Evolutionary conservation across 371 early-diverging fungal genomes (phyloP), one percentile per base, ranked within the genome.

Genomic region (Batrachochytrium dendrobatidis): DNA sequence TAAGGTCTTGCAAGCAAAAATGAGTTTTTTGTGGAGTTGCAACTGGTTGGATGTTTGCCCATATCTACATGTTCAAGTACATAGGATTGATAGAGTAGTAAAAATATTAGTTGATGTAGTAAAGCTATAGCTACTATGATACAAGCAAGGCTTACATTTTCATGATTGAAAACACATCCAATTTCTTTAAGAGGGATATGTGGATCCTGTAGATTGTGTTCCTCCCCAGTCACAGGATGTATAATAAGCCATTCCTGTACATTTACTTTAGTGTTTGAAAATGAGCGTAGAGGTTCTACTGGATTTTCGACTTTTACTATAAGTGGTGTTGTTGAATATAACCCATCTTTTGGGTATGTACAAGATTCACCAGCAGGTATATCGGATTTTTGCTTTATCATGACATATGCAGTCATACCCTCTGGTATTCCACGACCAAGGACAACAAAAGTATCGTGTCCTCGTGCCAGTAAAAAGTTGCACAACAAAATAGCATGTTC

Each of bases 401-500:
- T 3, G 7, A 51, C 51, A 51, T 51, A 51, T 3, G 51, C 51
- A 4, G 51, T 29, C 8, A 32, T 3, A 5, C 51, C 71, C 46
- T 74, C 74, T 0, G 71, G 66, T 17, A 70, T 64, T 18, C 71
- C 74, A 20, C 56, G 30, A n/a, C 80, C 80, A 20, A 77, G 34
- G 7, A 75, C 63, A 17, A 80, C 70, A 43, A 52, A 67, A 2
- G 70, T 70, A n/a, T 64, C 63, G 20, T 56, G 60, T 4, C 53
- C 62, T 12, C 45, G 55, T 32, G 34, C 62, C 45, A 63, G 31
- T 29, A 79, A 34, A 46, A 64, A 71, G 57, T 74, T 74, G 64
- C 74, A 72, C 26, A 80, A 57, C 50, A 75, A 35, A 24, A 80
- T 68, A 2, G 80, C 75, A 58, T 76, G 80, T 58, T 80, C 80